Evolutionary conservation across 345 rosid species (phyloP), one percentile per base, ranked within the genome.

Genomic region (Populus ilicifolia): DNA sequence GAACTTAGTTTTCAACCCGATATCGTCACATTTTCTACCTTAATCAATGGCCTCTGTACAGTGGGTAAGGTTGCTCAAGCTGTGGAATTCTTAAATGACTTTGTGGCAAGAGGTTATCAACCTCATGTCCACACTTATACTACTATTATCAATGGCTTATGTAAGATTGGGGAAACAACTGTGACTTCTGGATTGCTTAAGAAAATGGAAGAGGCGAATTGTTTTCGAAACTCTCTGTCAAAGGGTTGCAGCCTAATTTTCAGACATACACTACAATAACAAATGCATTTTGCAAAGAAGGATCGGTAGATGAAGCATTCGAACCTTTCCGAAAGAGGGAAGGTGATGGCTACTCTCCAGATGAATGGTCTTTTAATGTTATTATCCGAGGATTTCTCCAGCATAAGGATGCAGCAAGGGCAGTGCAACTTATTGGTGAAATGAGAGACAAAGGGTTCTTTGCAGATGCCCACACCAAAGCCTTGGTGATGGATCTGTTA

Each of bases 121-220:
- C 69, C 21, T 33, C 33, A 33, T 33, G 6, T 33, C 4, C 21
- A 7, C 8, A 33, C 69, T 14, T 66, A 33, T 33, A 66, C 33
- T 33, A 6, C 21, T 23, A 66, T 66, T 27, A 27, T 65, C 13
- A 16, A 65, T 11, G 69, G 41, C 12, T 30, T 65, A 20, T 65
- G 36, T 66, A 66, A 66, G 35, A 33, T 33, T 66, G 69, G 69
- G 25, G 21, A 66, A 17, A 33, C 18, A 8, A 13, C 36, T 17
- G 20, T 27, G 38, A 43, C 69, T 27, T 17, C 38, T 10, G 69
- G 69, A 18, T 33, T 66, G 39, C 81, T 68, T 29, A 68, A 72
- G 67, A 80, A 72, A 66, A 80, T 83, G 88, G 39, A 50, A 20
- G 64, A 62, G 1, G 16, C n/a, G 21, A 50, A 21, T 21, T 50